These are phyloP conservation scores for Penicillium bialowiezense DNA, from an alignment of 495 filamentous ascomycete genomes.

Conservation along the genomic window DNA sequence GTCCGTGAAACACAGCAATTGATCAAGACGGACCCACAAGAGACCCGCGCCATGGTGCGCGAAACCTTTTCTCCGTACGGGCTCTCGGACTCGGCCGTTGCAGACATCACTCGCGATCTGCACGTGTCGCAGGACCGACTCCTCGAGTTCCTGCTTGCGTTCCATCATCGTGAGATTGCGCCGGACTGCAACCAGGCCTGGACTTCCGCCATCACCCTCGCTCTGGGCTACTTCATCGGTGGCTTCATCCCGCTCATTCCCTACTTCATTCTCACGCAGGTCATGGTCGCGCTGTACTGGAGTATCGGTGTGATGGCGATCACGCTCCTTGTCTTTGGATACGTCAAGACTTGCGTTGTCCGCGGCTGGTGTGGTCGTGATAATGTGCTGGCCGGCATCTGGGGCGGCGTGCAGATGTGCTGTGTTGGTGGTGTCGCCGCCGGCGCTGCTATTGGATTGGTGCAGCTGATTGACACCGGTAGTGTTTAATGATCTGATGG, in stretches of 20 bases:
- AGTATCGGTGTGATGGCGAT: slow-evolving; percentile 68
- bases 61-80: slow-evolving; percentile 52
- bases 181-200: slow-evolving; percentile 54
- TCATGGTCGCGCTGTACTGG: slow-evolving; percentile 59
- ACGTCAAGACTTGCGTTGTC: slow-evolving; percentile 61
- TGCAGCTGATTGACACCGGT: slow-evolving; percentile 43
- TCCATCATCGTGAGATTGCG: slow-evolving; percentile 50
- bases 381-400: slow-evolving; percentile 41
- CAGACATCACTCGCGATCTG: slow-evolving; percentile 44
- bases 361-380: slow-evolving; percentile 34
- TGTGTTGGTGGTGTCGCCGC: slow-evolving; percentile 65
- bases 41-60: slow-evolving; percentile 41
- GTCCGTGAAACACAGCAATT: slow-evolving; percentile 41
- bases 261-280: slow-evolving; percentile 62
- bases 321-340: slow-evolving; percentile 68
- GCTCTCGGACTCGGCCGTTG: slow-evolving; percentile 40
- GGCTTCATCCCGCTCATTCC: slow-evolving; percentile 70
- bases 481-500: slow-evolving; percentile 8
- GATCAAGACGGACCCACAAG: slow-evolving; percentile 35
- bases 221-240: slow-evolving; percentile 68
- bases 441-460: slow-evolving; percentile 60
- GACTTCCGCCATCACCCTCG: slow-evolving; percentile 60
- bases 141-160: slow-evolving; percentile 55
- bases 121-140: slow-evolving; percentile 43
- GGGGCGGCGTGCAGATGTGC: slow-evolving; percentile 61